phyloP scores from a whole-genome alignment of 768 basidiomycete genomes.

The Pleurotus platypus region DNA sequence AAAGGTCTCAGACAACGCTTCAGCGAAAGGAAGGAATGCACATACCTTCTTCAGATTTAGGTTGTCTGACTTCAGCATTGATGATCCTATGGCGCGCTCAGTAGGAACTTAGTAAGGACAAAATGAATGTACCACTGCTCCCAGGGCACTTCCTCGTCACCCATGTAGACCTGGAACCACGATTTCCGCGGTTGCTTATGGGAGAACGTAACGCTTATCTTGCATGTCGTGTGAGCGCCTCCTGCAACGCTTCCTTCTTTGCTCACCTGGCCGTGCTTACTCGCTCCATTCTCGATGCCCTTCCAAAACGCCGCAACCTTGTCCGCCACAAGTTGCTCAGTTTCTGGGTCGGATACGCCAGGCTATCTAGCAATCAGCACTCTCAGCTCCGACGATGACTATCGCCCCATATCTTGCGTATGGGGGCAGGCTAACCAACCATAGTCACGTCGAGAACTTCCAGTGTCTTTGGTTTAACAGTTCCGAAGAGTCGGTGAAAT shows the following conservation, averaged over 20 bases:
- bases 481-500: conserved; percentile 82
- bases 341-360: conserved; percentile 70
- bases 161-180: conserved; percentile 70
- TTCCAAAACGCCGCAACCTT: conserved; percentile 82
- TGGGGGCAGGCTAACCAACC: conserved; percentile 46
- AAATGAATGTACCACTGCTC: conserved; percentile 66
- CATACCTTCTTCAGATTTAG: conserved; percentile 58
- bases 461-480: conserved; percentile 69
- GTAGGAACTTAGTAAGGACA: not conserved
- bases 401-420: too few relatives aligned
- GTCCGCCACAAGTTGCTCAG: conserved; percentile 67
- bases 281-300: conserved; percentile 58
- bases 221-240: too few relatives aligned
- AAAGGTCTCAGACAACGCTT: not conserved
- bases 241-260: not conserved
- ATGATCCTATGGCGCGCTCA: conserved; percentile 51
- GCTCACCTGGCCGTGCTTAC: conserved; percentile 68
- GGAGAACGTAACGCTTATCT: conserved; percentile 75
- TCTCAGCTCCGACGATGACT: too few relatives aligned
- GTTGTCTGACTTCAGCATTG: conserved; percentile 76
- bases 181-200: conserved; percentile 75
- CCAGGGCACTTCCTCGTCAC: conserved; percentile 84
- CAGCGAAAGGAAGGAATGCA: not conserved
- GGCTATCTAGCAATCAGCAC: conserved; percentile 34
- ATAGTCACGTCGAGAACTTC: conserved; percentile 85